Conservation (phyloP, 441 rosid species). For the Populus hybrid region DNA sequence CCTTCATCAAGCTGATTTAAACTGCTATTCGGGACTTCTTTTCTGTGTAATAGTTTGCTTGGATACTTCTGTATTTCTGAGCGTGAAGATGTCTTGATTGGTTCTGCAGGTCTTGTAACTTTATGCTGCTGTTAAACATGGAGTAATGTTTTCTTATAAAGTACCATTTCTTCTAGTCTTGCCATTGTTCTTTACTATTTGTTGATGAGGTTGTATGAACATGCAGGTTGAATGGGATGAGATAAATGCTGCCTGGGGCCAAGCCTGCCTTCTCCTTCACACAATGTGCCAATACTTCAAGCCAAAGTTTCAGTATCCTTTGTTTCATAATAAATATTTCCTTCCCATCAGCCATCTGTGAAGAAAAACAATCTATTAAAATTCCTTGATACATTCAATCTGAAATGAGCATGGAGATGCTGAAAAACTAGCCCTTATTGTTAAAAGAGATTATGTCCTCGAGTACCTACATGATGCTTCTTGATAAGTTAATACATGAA, state of each 20-base stretch:
- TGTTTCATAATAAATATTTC: constrained; percentile 1
- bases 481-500: neutral
- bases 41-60: too few species aligned
- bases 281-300: constrained; percentile 94
- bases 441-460: neutral
- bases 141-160: neutral
- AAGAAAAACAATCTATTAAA: neutral
- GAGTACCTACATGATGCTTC: neutral
- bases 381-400: neutral
- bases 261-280: constrained; percentile 98
- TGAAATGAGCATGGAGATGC: neutral
- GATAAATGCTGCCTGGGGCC: constrained; percentile 99
- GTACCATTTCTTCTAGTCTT: neutral
- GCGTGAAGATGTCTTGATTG: too few species aligned
- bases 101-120: neutral
- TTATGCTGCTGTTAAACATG: neutral
- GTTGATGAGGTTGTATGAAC: constrained; percentile 22
- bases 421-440: neutral
- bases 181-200: neutral
- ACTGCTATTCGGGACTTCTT: too few species aligned
- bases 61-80: too few species aligned
- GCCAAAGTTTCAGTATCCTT: constrained; percentile 94
- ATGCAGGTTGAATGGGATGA: constrained; percentile 98
- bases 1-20: neutral
- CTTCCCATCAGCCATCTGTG: neutral